These are phyloP conservation scores for Graphilbum ipis-grandicollis DNA, from an alignment of 2,329 filamentous ascomycete genomes.

Conservation along the genomic window DNA sequence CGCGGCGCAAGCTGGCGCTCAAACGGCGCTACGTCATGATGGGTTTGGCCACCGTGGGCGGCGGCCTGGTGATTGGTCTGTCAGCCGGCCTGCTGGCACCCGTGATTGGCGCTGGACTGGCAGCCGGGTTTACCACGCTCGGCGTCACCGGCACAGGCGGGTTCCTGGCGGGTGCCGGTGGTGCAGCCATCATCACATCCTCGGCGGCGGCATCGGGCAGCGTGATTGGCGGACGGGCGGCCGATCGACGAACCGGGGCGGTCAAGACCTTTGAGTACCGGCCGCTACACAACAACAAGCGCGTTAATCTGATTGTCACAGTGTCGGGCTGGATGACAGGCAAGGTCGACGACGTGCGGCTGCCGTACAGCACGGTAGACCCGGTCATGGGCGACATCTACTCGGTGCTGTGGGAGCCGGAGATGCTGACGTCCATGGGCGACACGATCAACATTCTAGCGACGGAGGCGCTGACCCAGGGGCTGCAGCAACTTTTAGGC, in stretches of 20 bases:
- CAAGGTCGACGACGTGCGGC: constrained; percentile 86
- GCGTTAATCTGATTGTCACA: constrained; percentile 88
- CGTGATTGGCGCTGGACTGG: constrained; percentile 83
- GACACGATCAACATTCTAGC: constrained; percentile 96
- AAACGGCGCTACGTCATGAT: constrained; percentile 84
- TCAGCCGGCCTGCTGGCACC: constrained; percentile 85
- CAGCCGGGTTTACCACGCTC: constrained; percentile 88
- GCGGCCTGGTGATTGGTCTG: constrained; percentile 84
- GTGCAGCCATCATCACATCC: constrained; percentile 86
- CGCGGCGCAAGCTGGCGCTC: constrained; percentile 60
- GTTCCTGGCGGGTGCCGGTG: constrained; percentile 82
- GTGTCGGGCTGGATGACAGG: constrained; percentile 98
- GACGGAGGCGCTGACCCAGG: constrained; percentile 91
- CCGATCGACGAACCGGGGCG: constrained; percentile 72
- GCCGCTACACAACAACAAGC: constrained; percentile 93
- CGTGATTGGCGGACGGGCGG: constrained; percentile 70
- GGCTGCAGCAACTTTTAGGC: constrained; percentile 84
- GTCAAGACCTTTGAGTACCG: constrained; percentile 96
- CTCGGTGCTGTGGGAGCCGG: constrained; percentile 91
- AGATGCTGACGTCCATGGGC: constrained; percentile 96
- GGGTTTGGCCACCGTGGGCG: constrained; percentile 90
- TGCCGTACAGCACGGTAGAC: constrained; percentile 92
- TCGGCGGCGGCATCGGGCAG: constrained; percentile 73
- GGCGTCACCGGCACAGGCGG: constrained; percentile 76
- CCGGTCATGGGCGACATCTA: constrained; percentile 98